Evolutionary conservation across 768 basidiomycete species (phyloP).

Genomic region (Boletus sensibilis): DNA sequence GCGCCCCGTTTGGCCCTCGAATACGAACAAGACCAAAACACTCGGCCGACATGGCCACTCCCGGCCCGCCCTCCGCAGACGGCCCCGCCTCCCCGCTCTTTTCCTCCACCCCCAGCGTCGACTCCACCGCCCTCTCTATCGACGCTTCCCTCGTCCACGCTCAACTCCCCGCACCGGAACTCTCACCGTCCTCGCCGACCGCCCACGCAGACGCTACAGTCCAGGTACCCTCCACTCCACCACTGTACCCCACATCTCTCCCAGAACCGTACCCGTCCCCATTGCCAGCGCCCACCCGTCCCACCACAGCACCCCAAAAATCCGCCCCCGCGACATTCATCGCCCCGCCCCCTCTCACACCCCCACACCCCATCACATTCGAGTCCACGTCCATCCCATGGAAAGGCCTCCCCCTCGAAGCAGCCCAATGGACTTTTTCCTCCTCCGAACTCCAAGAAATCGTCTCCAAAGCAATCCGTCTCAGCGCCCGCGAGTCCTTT

Average conservation of each 20-base stretch:
- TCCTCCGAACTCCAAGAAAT: conserved; percentile 62
- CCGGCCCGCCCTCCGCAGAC: background rate
- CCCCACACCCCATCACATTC: conserved; percentile 55
- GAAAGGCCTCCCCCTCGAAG: conserved; percentile 69
- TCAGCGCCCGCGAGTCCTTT: conserved; percentile 66
- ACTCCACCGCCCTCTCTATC: background rate
- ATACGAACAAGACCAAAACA: conserved; percentile 16
- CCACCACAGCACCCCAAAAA: background rate
- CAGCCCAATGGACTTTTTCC: conserved; percentile 59
- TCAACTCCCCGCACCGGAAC: background rate
- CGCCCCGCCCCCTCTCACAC: conserved; percentile 37
- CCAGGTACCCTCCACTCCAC: conserved; percentile 4
- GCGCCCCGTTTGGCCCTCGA: conserved; percentile 24
- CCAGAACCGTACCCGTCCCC: background rate
- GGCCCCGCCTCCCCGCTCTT: background rate
- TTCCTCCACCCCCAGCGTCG: background rate
- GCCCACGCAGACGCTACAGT: conserved; percentile 12
- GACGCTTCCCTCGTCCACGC: background rate
- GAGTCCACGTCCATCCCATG: conserved; percentile 56
- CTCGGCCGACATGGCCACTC: conserved; percentile 3
- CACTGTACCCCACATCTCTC: background rate
- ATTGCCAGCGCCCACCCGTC: background rate
- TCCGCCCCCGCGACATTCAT: conserved; percentile 24
- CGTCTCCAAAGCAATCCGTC: conserved; percentile 68
- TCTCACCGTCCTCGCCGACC: background rate